A percentile compares a stretch with the other conserved stretches of the same genome.
Conservation (phyloP, 2,329 filamentous ascomycete genomes). For the Mycosphaerella arachidis region DNA sequence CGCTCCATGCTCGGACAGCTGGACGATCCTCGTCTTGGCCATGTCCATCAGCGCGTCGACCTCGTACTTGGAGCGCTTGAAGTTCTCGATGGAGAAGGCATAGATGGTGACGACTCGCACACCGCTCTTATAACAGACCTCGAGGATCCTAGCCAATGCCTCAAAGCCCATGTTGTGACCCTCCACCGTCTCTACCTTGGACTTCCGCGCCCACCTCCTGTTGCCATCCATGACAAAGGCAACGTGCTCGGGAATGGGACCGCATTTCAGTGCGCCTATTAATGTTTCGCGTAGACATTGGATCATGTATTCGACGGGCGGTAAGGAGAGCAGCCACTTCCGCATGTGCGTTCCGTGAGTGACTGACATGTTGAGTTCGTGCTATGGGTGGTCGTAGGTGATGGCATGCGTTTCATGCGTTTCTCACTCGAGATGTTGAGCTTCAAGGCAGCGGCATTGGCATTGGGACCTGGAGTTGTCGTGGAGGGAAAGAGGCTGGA, state of each 20-base stretch:
- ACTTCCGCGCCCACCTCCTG: slow-evolving; percentile 79
- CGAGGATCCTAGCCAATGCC: slow-evolving; percentile 86
- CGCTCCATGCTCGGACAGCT: slow-evolving; percentile 88
- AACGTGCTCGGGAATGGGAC: slow-evolving; percentile 87
- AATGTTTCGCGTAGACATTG: slow-evolving; percentile 74
- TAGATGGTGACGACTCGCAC: slow-evolving; percentile 97
- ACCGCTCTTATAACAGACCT: slow-evolving; percentile 96
- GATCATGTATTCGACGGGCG: slow-evolving; percentile 86
- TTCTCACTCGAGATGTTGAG: not conserved
- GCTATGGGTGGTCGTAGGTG: not conserved
- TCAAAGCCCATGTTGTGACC: slow-evolving; percentile 96
- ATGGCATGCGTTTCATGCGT: not conserved
- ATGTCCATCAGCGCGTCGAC: slow-evolving; percentile 97
- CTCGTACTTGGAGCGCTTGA: slow-evolving; percentile 93
- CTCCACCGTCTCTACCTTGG: slow-evolving; percentile 93
- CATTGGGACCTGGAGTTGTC: not conserved
- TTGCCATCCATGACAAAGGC: slow-evolving; percentile 99
- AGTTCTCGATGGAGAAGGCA: slow-evolving; percentile 98
- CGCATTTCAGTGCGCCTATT: slow-evolving; percentile 83
- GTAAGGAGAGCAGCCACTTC: slow-evolving; percentile 79
- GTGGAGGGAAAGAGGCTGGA: not conserved
- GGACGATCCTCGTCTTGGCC: slow-evolving; percentile 89
- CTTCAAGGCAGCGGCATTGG: not conserved
- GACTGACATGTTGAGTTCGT: not conserved
- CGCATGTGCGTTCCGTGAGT: slow-evolving; percentile 56